Evolutionary conservation across 352 stramenopile species (phyloP).

Genomic region (Phytophthora agathidicida): DNA sequence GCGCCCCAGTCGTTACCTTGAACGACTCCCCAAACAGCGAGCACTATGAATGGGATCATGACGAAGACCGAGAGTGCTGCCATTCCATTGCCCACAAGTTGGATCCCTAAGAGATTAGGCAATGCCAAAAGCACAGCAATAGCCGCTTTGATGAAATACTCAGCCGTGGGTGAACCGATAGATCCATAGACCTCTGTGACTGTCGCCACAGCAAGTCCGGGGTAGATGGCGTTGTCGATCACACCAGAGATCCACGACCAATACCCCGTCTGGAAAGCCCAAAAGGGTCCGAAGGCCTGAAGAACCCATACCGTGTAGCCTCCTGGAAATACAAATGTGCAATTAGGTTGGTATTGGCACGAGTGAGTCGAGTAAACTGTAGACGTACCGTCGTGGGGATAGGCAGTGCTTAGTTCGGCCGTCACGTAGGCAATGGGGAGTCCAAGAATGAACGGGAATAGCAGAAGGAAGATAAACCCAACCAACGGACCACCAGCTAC

Average conservation of each 20-base stretch:
- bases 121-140: slow-evolving; percentile 48
- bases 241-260: slow-evolving; percentile 89
- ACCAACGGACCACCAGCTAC: slow-evolving; percentile 60
- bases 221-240: slow-evolving; percentile 94
- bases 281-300: slow-evolving; percentile 90
- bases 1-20: slow-evolving; percentile 39
- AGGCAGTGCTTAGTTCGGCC: slow-evolving; percentile 90
- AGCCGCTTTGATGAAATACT: slow-evolving; percentile 53
- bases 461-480: slow-evolving; percentile 83
- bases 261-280: slow-evolving; percentile 83
- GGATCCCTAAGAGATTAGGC: slow-evolving; percentile 63
- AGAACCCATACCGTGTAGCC: slow-evolving; percentile 92
- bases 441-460: slow-evolving; percentile 91
- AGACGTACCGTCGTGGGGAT: slow-evolving; percentile 79
- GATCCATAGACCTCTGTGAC: slow-evolving; percentile 48
- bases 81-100: slow-evolving; percentile 84
- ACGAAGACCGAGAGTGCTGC: slow-evolving; percentile 83
- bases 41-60: slow-evolving; percentile 91
- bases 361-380: too few species aligned
- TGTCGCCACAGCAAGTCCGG: slow-evolving; percentile 63
- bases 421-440: slow-evolving; percentile 93
- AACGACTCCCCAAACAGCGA: slow-evolving; percentile 41
- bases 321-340: slow-evolving; percentile 31
- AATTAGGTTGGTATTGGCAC: slow-evolving; percentile 1
- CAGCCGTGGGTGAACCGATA: slow-evolving; percentile 28